phyloP scores from a whole-genome alignment of 2,329 filamentous ascomycete genomes.

The Diaporthe aspalathi region DNA sequence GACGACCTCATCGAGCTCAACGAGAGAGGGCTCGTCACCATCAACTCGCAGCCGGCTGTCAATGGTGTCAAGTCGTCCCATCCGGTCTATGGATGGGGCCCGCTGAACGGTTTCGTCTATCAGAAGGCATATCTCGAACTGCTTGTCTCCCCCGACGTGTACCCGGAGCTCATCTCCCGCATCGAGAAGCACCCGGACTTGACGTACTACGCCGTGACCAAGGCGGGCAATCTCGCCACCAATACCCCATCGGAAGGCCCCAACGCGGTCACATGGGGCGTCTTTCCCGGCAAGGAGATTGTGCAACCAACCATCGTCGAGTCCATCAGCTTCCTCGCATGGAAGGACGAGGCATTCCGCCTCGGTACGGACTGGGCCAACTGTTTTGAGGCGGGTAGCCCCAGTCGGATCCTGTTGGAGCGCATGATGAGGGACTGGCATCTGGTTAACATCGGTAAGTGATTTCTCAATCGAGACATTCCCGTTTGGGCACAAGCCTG shows the following conservation, averaged over 20 bases:
- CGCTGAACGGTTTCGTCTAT: constrained; percentile 94
- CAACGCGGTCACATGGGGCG: constrained; percentile 99
- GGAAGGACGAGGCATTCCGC: constrained; percentile 97
- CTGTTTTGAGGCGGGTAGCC: constrained; percentile 82
- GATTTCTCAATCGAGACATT: neutral
- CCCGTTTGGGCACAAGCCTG: neutral
- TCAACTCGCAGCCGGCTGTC: constrained; percentile 97
- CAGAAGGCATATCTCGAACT: constrained; percentile 98
- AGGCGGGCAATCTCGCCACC: constrained; percentile 81
- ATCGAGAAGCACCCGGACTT: constrained; percentile 83
- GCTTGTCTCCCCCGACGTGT: constrained; percentile 82
- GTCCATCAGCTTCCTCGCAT: constrained; percentile 95
- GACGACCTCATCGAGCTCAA: constrained; percentile 84
- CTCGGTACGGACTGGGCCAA: constrained; percentile 94
- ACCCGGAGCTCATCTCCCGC: constrained; percentile 79
- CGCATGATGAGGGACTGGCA: constrained; percentile 91
- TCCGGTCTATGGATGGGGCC: constrained; percentile 92
- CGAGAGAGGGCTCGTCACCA: constrained; percentile 86
- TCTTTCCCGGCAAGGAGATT: constrained; percentile 98
- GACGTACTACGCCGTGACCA: constrained; percentile 95
- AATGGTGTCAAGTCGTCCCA: constrained; percentile 90
- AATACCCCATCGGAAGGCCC: constrained; percentile 88
- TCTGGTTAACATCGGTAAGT: constrained; percentile 91
- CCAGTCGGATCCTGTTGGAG: constrained; percentile 83
- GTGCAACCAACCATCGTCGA: constrained; percentile 99